These are phyloP conservation scores for Neonectria punicea DNA, from an alignment of 2,329 filamentous ascomycete species.

Conservation along the genomic window DNA sequence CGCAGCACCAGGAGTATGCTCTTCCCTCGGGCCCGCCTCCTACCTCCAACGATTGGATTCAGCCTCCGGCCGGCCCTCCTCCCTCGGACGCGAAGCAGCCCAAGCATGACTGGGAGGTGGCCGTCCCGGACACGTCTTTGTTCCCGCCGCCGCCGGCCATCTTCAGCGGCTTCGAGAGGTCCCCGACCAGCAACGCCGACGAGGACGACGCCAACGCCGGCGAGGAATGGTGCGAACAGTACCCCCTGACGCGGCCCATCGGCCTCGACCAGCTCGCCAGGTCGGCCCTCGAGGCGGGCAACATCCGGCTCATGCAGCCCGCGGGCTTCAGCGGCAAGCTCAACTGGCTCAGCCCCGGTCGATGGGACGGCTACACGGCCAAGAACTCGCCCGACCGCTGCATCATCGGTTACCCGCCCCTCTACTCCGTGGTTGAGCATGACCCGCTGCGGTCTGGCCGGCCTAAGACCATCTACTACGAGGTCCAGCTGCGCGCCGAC, in stretches of 20 bases:
- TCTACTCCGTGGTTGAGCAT: conserved; percentile 72
- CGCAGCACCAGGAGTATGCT: conserved; percentile 30
- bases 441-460: conserved; percentile 59
- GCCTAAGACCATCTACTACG: conserved; percentile 74
- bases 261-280: conserved; percentile 58
- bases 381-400: conserved; percentile 67
- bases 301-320: conserved; percentile 66
- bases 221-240: conserved; percentile 70
- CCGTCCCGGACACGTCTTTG: conserved; percentile 77
- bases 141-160: conserved; percentile 79
- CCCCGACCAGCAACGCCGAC: conserved; percentile 76
- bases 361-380: conserved; percentile 60
- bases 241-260: conserved; percentile 68
- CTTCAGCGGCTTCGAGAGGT: conserved; percentile 70
- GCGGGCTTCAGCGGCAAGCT: conserved; percentile 59
- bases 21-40: conserved; percentile 47
- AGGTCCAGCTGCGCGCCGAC: conserved; percentile 66
- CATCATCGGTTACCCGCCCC: conserved; percentile 74
- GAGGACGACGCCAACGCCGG: conserved; percentile 72
- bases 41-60: conserved; percentile 39
- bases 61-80: conserved; percentile 48
- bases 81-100: conserved; percentile 47
- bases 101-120: conserved; percentile 74
- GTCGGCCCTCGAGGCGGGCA: conserved; percentile 59
- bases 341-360: conserved; percentile 57